phyloP scores from a whole-genome alignment of 768 basidiomycete genomes.

The Lentinula detonsa region DNA sequence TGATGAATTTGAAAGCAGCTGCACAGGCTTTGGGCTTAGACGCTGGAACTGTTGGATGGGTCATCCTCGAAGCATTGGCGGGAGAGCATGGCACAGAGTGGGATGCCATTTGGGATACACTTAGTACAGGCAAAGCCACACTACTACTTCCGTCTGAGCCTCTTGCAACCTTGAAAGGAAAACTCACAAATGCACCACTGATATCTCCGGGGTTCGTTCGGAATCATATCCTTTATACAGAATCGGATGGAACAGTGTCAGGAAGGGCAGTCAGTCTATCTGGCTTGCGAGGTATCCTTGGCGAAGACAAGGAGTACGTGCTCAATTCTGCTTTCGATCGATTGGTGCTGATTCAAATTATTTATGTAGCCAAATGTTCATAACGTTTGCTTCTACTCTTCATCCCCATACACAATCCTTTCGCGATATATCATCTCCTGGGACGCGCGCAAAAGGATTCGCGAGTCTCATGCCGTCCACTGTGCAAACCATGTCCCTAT shows the following conservation, averaged over 20 bases:
- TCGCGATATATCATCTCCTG: constrained; percentile 16
- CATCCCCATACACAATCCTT: constrained; percentile 13
- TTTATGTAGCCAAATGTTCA: constrained; percentile 6
- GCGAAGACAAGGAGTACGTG: constrained; percentile 44
- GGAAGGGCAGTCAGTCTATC: constrained; percentile 63
- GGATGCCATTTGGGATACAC: constrained; percentile 59
- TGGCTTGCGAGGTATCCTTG: constrained; percentile 63
- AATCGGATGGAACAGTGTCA: constrained; percentile 4
- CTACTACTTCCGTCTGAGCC: constrained; percentile 73
- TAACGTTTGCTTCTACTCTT: constrained; percentile 13
- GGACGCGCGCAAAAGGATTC: constrained; percentile 29
- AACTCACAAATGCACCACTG: constrained; percentile 27
- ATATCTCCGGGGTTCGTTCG: constrained; percentile 72
- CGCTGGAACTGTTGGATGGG: constrained; percentile 63
- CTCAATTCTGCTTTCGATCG: not conserved
- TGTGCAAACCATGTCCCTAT: constrained; percentile 22
- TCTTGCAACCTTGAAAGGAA: constrained; percentile 22
- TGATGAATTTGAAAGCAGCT: constrained; percentile 69
- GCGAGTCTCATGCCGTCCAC: constrained; percentile 44
- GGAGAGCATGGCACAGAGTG: constrained; percentile 56
- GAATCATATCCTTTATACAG: constrained; percentile 67
- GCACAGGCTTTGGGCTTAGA: constrained; percentile 66
- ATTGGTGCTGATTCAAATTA: not conserved
- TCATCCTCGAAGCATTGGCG: constrained; percentile 68
- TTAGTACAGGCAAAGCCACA: constrained; percentile 73